These are phyloP conservation scores for Solanum piurae DNA, from an alignment of 257 asterid genomes.

Conservation along the genomic window DNA sequence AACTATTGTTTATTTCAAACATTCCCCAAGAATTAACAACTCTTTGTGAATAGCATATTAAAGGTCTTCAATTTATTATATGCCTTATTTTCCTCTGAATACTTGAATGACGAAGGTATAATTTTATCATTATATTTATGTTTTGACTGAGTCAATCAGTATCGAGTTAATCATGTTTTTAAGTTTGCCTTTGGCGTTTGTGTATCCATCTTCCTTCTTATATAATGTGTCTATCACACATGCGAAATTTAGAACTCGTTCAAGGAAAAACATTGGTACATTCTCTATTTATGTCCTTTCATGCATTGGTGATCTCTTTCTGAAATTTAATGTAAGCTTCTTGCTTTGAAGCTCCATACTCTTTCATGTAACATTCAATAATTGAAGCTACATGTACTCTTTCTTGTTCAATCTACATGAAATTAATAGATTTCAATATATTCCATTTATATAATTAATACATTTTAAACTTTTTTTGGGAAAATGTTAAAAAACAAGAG, in stretches of 20 bases:
- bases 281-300: constrained; percentile 7
- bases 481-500: no score
- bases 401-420: neutral
- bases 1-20: neutral
- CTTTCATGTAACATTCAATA: neutral
- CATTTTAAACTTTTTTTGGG: no score
- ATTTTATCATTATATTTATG: neutral
- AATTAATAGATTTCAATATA: neutral
- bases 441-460: no score
- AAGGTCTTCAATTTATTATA: neutral
- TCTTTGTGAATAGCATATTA: neutral
- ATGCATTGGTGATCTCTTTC: neutral
- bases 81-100: neutral
- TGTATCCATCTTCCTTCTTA: neutral
- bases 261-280: neutral
- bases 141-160: neutral
- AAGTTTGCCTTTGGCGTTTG: neutral
- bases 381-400: neutral
- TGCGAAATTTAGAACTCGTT: neutral
- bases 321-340: neutral
- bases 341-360: neutral
- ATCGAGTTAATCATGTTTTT: neutral
- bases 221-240: neutral
- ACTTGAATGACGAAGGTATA: neutral
- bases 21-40: neutral